phyloP scores from a whole-genome alignment of 2,329 filamentous ascomycete species.

The Rhynchosporium agropyri region DNA sequence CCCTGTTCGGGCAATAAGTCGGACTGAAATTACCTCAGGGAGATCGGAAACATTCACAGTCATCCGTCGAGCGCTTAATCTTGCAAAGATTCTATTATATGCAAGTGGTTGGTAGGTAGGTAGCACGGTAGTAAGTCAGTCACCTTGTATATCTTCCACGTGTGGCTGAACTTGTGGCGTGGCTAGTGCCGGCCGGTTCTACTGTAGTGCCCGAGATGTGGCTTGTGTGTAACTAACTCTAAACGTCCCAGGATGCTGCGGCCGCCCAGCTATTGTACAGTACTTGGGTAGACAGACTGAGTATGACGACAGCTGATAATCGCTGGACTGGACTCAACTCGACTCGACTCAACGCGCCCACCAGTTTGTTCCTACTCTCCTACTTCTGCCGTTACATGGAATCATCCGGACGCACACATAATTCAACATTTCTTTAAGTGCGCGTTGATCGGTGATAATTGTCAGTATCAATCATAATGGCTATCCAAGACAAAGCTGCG shows the following conservation, averaged over 20 bases:
- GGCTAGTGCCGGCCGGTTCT: no score
- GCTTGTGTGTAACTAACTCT: conserved; percentile 2
- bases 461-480: conserved; percentile 5
- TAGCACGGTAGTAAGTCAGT: no score
- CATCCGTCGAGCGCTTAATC: no score
- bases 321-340: not conserved
- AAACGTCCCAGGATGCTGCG: conserved; percentile 20
- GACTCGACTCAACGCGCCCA: not conserved
- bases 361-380: not conserved
- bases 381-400: not conserved
- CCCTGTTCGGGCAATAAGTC: conserved; percentile 1
- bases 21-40: conserved; percentile 11
- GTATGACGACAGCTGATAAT: conserved; percentile 12
- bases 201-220: conserved; percentile 13
- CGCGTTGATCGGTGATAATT: not conserved
- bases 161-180: not conserved
- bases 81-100: conserved; percentile 15
- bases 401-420: not conserved
- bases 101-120: not conserved
- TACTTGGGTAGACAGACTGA: no score
- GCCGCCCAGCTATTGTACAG: no score
- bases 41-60: no score
- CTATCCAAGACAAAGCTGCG: conserved; percentile 38
- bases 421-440: not conserved
- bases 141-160: no score